Base-by-base conservation (phyloP, 805 yeast genomes). In the Sugiyamaella chiloensis region DNA sequence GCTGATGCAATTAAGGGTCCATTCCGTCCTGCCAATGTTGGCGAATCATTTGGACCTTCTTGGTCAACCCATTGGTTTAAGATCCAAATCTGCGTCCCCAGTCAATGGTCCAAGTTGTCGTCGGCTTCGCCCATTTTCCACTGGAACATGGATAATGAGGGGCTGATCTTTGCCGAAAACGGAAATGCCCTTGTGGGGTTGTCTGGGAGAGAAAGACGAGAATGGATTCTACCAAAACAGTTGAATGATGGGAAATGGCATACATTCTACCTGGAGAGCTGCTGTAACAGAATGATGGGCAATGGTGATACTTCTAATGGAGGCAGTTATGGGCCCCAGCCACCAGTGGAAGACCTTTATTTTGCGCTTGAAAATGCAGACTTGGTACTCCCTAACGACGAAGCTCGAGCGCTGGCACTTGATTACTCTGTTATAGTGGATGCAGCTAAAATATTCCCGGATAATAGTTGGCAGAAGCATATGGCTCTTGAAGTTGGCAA, bases 21-120 rank as follows among this genome's bases (percentile, higher is more conserved):
- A 12, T 71, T 69, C 63, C 52, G 57, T 2, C 61, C 64, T 1
- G 62, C 72, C 2, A 48, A 57, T 21, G 80, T 79, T 52, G 95
- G 93, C 23, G 84, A 85, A 55, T 68, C 72, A 8, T 88, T 86
- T 63, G 97, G 98, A 0, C 99, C 99, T 2, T 85, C 95, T 7
- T 91, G 99, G 99, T 82, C 90, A 48, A 85, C 98, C 1, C 93
- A 88, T 54, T 91, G 99, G 99, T 88, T 93, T 67, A 78, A 80
- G 57, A 68, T 91, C 16, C 67, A 73, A 17, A 67, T 87, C 52
- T 69, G 71, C 14, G 71, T 90, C 3, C 95, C 96, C 0, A 57
- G 70, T 9, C 48, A 52, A 20, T 71, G 78, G 74, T 53, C 66
- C 5, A n/a, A n/a, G n/a, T n/a, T n/a, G n/a, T n/a, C n/a, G n/a